phyloP scores from a whole-genome alignment of 257 asterid species.

The Solanum acaule region DNA sequence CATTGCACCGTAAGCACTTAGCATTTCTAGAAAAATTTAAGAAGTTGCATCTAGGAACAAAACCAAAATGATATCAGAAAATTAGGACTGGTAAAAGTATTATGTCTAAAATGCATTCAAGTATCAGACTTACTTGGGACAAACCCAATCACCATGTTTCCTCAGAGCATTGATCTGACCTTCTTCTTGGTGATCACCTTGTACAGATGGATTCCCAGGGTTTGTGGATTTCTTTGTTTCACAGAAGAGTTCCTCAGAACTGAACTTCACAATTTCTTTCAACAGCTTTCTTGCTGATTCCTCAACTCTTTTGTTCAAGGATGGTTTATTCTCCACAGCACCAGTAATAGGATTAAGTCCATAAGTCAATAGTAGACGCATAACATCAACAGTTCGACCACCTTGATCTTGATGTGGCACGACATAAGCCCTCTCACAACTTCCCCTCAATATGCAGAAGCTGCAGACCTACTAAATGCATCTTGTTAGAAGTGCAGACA shows the following conservation, averaged over 20 bases:
- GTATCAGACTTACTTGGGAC: conserved; percentile 56
- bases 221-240: conserved; percentile 17
- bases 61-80: background rate
- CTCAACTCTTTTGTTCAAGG: conserved; percentile 41
- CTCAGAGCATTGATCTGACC: conserved; percentile 20
- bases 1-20: conserved; percentile 66
- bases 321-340: conserved; percentile 65
- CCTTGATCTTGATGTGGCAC: conserved; percentile 63
- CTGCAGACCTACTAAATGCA: conserved; percentile 67
- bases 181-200: conserved; percentile 22
- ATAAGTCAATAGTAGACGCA: conserved; percentile 64
- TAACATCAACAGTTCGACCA: conserved; percentile 77
- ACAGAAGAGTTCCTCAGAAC: conserved; percentile 20
- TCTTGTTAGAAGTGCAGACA: background rate
- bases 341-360: conserved; percentile 60
- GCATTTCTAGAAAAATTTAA: conserved; percentile 63
- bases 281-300: conserved; percentile 64
- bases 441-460: conserved; percentile 81
- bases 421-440: conserved; percentile 76
- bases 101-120: background rate
- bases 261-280: conserved; percentile 58
- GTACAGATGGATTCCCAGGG: conserved; percentile 15
- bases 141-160: conserved; percentile 82
- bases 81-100: background rate
- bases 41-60: conserved; percentile 62